Conservation (phyloP, 2,329 filamentous ascomycete species). For the Davidsoniella virescens region DNA sequence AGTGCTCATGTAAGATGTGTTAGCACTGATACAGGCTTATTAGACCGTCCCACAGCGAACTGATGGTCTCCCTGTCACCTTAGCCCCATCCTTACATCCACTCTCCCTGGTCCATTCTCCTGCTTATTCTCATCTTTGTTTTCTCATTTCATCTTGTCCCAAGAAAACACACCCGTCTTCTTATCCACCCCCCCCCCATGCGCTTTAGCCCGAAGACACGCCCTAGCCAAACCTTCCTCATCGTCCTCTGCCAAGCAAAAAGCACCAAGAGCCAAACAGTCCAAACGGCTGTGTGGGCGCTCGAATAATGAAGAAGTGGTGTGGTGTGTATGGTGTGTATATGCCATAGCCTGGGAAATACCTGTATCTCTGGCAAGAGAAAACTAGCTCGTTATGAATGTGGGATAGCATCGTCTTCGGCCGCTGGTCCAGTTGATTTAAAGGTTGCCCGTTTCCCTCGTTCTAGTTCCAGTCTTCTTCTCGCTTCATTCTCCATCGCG, state of each 20-base stretch:
- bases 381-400: background rate
- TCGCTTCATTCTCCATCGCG: slow-evolving; percentile 8
- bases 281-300: too few relatives aligned
- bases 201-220: background rate
- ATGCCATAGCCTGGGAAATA: background rate
- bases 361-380: background rate
- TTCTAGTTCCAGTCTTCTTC: background rate
- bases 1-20: too few relatives aligned
- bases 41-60: too few relatives aligned
- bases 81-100: too few relatives aligned
- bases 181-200: background rate
- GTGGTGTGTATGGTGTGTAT: background rate
- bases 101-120: background rate
- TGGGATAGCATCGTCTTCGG: background rate
- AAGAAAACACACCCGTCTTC: background rate
- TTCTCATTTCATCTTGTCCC: background rate
- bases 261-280: too few relatives aligned
- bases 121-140: background rate
- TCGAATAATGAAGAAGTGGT: background rate
- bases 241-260: background rate
- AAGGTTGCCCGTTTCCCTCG: slow-evolving; percentile 10
- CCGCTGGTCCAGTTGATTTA: background rate
- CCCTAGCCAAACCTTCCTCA: background rate
- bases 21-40: too few relatives aligned
- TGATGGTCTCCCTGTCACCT: too few relatives aligned